These are phyloP conservation scores for Salix viminalis DNA, from an alignment of 345 rosid species.

Conservation along the genomic window DNA sequence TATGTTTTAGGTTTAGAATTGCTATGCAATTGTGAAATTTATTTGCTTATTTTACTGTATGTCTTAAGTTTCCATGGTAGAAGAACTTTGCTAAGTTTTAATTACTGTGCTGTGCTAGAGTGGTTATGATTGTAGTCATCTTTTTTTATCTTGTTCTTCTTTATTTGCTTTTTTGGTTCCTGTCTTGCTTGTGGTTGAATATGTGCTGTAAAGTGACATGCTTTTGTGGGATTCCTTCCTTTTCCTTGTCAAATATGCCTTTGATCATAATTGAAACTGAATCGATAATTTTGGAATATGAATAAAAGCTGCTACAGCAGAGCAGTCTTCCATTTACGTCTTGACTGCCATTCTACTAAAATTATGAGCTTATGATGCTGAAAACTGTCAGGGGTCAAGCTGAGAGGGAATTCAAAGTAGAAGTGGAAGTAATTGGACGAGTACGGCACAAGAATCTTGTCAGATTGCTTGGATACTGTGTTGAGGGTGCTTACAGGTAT, in stretches of 20 bases:
- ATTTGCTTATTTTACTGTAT: background rate
- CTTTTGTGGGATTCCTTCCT: constrained; percentile 4
- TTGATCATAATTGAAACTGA: constrained; percentile 1
- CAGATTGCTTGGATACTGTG: constrained; percentile 83
- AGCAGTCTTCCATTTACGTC: background rate
- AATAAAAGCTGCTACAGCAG: background rate
- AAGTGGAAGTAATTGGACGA: constrained; percentile 90
- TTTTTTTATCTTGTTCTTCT: background rate
- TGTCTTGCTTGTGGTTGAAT: constrained; percentile 21
- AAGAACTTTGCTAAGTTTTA: background rate
- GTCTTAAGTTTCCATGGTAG: background rate
- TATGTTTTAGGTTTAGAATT: background rate
- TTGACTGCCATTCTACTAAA: background rate
- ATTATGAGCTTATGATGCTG: constrained; percentile 2
- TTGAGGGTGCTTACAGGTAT: constrained; percentile 94
- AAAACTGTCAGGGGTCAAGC: constrained; percentile 76
- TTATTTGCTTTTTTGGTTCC: constrained; percentile 12
- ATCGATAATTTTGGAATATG: background rate
- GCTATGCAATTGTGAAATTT: background rate
- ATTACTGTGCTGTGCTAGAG: background rate
- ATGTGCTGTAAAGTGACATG: constrained; percentile 21
- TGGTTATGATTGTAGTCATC: background rate
- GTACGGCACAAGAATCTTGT: constrained; percentile 94
- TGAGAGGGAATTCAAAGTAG: constrained; percentile 93
- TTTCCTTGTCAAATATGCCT: background rate